A percentile compares a stretch with the other conserved stretches of the same genome.
These are phyloP conservation scores for Colletotrichum abscissum DNA, from an alignment of 2,329 filamentous ascomycete species.

Conservation along the genomic window DNA sequence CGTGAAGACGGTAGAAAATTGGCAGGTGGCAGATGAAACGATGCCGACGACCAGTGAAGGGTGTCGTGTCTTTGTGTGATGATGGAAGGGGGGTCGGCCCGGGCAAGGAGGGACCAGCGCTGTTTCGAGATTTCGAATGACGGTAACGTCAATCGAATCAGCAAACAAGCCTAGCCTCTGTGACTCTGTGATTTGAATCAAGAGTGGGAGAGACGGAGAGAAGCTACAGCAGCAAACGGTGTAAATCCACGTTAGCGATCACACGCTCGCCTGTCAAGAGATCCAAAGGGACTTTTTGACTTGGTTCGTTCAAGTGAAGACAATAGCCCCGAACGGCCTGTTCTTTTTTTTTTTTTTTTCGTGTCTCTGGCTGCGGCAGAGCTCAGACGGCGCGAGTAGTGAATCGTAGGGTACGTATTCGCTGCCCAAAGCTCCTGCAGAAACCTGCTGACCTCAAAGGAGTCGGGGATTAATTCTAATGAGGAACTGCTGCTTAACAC, in stretches of 20 bases:
- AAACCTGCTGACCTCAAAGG: constrained; percentile 86
- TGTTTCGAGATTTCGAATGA: constrained; percentile 34
- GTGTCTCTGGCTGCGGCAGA: constrained; percentile 5
- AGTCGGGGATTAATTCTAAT: constrained; percentile 52
- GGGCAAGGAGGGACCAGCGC: constrained; percentile 31
- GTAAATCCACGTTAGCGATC: not conserved
- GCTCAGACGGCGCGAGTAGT: constrained; percentile 12
- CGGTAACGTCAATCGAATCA: constrained; percentile 14
- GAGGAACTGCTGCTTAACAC: constrained; percentile 34
- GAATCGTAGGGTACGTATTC: constrained; percentile 27
- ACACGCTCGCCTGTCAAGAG: not conserved
- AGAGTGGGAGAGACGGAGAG: not conserved
- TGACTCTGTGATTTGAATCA: not conserved
- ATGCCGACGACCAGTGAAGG: constrained; percentile 27
- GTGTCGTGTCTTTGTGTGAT: constrained; percentile 33
- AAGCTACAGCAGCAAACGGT: not conserved
- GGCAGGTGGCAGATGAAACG: constrained; percentile 34
- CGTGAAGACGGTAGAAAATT: constrained; percentile 15
- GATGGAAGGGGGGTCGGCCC: constrained; percentile 32
- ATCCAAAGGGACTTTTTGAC: not conserved
- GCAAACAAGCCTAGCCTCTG: not conserved
- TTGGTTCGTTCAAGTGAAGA: constrained; percentile 14
- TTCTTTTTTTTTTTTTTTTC: constrained; percentile 8
- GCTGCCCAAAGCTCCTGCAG: constrained; percentile 72
- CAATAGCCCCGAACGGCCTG: constrained; percentile 6